Conservation (phyloP, 257 asterid species). For the Lantana camara region DNA sequence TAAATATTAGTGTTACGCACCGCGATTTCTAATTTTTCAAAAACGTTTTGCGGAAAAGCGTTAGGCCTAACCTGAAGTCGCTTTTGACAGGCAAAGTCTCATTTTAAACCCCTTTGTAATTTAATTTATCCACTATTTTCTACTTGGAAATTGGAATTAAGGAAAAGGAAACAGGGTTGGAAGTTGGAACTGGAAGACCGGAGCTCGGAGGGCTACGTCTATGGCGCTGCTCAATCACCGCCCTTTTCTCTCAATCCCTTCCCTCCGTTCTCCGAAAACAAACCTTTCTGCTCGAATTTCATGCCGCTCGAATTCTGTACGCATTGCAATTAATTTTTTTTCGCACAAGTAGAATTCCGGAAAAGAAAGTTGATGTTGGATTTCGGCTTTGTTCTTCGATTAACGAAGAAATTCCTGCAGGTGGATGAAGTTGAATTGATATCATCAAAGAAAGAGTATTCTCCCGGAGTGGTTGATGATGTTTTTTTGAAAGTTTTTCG, state of each 20-base stretch:
- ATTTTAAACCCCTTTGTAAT: background rate
- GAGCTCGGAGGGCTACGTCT: slow-evolving; percentile 17
- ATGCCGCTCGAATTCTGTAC: slow-evolving; percentile 42
- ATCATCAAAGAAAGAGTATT: slow-evolving; percentile 38
- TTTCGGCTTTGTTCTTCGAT: background rate
- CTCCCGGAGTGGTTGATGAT: slow-evolving; percentile 57
- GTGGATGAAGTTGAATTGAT: slow-evolving; percentile 37
- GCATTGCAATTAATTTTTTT: background rate
- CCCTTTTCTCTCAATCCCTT: slow-evolving; percentile 34
- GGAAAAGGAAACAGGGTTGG: background rate
- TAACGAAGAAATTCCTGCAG: slow-evolving; percentile 20
- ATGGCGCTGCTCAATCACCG: slow-evolving; percentile 44
- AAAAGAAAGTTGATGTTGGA: background rate
- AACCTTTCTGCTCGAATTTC: slow-evolving; percentile 28
- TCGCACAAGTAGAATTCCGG: background rate
- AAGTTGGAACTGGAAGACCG: background rate
- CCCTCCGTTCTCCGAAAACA: slow-evolving; percentile 29
- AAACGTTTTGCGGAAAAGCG: too few relatives aligned
- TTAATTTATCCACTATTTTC: background rate
- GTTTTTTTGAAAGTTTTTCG: slow-evolving; percentile 68
- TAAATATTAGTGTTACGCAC: too few relatives aligned
- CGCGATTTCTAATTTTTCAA: too few relatives aligned
- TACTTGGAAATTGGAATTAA: too few relatives aligned
- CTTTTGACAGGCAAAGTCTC: background rate
- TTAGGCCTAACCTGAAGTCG: background rate